phyloP scores from a whole-genome alignment of 306 rosid species.

The Potentilla sterilis region DNA sequence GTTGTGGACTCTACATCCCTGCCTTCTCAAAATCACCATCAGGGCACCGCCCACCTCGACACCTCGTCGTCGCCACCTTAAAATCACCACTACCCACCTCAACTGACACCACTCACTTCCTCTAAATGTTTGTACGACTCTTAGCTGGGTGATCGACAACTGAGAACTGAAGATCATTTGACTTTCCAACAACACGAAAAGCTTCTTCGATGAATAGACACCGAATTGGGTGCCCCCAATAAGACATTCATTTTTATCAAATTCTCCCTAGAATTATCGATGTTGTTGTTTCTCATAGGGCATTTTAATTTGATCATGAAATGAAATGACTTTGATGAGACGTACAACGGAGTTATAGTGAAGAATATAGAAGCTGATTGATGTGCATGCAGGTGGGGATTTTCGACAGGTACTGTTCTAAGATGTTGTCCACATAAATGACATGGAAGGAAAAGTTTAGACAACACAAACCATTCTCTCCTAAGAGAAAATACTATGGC shows the following conservation, averaged over 20 bases:
- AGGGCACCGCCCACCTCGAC: not conserved
- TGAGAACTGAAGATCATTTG: not conserved
- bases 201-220: too few relatives aligned
- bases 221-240: not conserved
- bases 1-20: not conserved
- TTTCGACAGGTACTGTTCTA: not conserved
- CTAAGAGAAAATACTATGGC: not conserved
- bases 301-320: not conserved
- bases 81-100: not conserved
- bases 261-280: not conserved
- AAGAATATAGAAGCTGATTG: not conserved
- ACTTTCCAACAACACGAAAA: too few relatives aligned
- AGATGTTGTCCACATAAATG: not conserved
- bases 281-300: not conserved
- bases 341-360: not conserved
- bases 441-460: not conserved
- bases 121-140: not conserved
- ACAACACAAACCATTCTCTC: not conserved
- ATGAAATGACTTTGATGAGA: not conserved
- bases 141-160: not conserved
- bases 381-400: not conserved
- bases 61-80: not conserved
- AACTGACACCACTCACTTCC: not conserved
- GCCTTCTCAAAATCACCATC: not conserved
- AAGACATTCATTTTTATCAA: not conserved